Percentiles rank a stretch among this genome's conserved stretches.
Evolutionary conservation across 345 rosid species (phyloP).

Genomic region (Eucalyptus decipiens): DNA sequence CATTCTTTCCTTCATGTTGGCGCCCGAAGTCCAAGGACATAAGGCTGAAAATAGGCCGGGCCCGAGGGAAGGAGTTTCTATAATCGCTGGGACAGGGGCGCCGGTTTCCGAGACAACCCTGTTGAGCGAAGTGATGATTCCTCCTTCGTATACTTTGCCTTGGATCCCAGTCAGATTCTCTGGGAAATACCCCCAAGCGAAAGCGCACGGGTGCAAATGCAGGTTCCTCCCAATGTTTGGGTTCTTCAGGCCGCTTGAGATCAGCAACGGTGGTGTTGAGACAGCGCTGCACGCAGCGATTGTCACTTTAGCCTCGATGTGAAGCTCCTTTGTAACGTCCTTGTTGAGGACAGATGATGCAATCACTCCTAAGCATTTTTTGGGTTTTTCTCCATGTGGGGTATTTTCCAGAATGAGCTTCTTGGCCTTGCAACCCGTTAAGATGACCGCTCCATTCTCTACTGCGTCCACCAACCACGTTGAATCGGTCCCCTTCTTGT

Average conservation of each 20-base stretch:
- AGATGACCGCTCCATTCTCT: background rate
- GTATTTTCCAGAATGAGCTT: background rate
- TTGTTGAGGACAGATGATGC: background rate
- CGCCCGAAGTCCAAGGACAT: background rate
- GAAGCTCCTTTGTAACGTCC: background rate
- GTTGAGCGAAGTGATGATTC: background rate
- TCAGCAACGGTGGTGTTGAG: background rate
- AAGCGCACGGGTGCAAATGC: background rate
- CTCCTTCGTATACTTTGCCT: background rate
- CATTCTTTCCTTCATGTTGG: slow-evolving; percentile 1
- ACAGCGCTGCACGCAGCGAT: background rate
- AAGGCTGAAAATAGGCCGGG: background rate
- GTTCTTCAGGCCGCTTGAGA: slow-evolving; percentile 2
- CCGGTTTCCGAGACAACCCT: background rate
- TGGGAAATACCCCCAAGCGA: slow-evolving; percentile 1
- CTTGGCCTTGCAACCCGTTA: background rate
- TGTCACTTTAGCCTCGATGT: background rate
- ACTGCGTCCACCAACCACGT: slow-evolving; percentile 3
- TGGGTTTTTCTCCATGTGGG: background rate
- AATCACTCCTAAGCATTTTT: background rate
- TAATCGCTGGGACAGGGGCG: background rate
- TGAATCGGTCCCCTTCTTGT: background rate
- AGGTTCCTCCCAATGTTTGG: slow-evolving; percentile 1
- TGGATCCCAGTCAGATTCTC: background rate
- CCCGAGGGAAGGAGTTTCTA: background rate